These are phyloP conservation scores for Porcisia deanei DNA, from an alignment of 208 protist species.

Conservation along the genomic window DNA sequence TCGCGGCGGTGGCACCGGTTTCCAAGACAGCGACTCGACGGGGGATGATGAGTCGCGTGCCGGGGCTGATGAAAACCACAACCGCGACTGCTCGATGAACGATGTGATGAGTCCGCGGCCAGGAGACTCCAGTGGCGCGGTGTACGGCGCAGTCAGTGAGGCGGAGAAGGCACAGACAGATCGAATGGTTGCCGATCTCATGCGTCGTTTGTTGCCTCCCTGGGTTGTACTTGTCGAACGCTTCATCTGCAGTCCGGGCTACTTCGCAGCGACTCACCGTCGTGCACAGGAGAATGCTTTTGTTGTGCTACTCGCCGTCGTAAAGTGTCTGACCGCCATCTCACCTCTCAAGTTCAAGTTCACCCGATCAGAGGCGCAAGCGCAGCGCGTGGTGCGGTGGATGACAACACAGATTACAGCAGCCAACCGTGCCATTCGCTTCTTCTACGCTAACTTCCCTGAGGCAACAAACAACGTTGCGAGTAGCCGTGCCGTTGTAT, in stretches of 20 bases:
- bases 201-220: conserved; percentile 51
- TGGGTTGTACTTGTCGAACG: conserved; percentile 65
- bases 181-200: conserved; percentile 34
- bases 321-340: conserved; percentile 56
- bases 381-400: conserved; percentile 59
- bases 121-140: conserved; percentile 3
- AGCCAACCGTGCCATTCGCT: conserved; percentile 57
- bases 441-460: conserved; percentile 76
- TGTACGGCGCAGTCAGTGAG: conserved; percentile 15
- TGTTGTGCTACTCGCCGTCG: conserved; percentile 72
- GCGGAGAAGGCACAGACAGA: conserved; percentile 16
- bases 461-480: conserved; percentile 72
- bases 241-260: conserved; percentile 50
- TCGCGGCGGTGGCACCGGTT: not conserved
- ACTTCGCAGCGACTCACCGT: conserved; percentile 49
- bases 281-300: conserved; percentile 85
- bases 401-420: conserved; percentile 50
- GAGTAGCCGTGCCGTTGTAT: conserved; percentile 63
- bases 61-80: not conserved
- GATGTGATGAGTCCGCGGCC: conserved; percentile 18
- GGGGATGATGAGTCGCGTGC: not conserved
- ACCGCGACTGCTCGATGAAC: not conserved
- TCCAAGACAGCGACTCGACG: no score
- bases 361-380: conserved; percentile 43
- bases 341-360: conserved; percentile 65